A percentile compares a stretch with the other conserved stretches of the same genome.
Evolutionary conservation across 257 asterid genomes (phyloP).

Genomic region (Datura wrightii): DNA sequence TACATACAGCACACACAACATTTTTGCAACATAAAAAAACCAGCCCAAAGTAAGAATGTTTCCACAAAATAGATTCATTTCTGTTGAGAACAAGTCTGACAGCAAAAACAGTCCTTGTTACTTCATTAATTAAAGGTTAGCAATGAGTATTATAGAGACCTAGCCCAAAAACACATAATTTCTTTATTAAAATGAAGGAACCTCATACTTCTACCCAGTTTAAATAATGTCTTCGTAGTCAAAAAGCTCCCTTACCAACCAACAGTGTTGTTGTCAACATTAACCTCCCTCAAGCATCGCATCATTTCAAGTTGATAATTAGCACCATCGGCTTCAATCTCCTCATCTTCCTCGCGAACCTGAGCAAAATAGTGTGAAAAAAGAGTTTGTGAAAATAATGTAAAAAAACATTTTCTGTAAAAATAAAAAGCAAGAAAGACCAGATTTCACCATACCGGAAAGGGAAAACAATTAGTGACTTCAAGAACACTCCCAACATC

Average conservation of each 20-base stretch:
- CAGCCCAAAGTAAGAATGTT: slow-evolving; percentile 8
- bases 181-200: neutral
- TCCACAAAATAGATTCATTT: neutral
- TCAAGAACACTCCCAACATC: slow-evolving; percentile 98
- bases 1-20: too few relatives aligned
- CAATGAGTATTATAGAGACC: neutral
- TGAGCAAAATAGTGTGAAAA: slow-evolving; percentile 28
- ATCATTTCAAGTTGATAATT: slow-evolving; percentile 99
- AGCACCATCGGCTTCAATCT: slow-evolving; percentile 96
- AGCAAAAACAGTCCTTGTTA: neutral
- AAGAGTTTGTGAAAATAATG: neutral
- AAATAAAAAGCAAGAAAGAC: neutral
- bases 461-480: slow-evolving; percentile 95
- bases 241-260: slow-evolving; percentile 68
- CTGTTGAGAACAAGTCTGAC: neutral
- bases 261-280: slow-evolving; percentile 97
- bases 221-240: neutral
- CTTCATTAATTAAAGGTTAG: neutral
- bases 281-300: slow-evolving; percentile 98
- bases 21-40: too few relatives aligned
- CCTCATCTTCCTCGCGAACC: slow-evolving; percentile 98
- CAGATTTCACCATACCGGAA: slow-evolving; percentile 66
- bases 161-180: slow-evolving; percentile 15
- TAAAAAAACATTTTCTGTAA: neutral
- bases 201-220: neutral